These are phyloP conservation scores for Penicillium hesseltinei DNA, from an alignment of 2,329 filamentous ascomycete genomes.

Conservation along the genomic window DNA sequence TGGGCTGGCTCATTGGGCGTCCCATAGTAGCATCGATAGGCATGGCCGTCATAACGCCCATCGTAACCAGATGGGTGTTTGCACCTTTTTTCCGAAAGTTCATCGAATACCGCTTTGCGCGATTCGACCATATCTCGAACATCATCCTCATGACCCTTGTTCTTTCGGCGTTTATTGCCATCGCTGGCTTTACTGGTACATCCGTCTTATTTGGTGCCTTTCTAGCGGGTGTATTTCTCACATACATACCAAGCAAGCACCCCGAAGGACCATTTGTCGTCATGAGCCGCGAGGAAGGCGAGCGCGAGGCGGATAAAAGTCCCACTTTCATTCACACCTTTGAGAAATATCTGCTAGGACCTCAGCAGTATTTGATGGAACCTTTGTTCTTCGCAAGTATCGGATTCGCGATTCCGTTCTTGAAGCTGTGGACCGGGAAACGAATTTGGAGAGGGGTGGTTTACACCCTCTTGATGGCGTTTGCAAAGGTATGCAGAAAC, in stretches of 20 bases:
- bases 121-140: constrained; percentile 35
- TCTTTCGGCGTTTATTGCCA: constrained; percentile 32
- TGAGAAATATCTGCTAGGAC: constrained; percentile 37
- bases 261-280: constrained; percentile 39
- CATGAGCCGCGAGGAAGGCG: constrained; percentile 35
- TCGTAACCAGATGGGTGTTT: constrained; percentile 41
- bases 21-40: constrained; percentile 40
- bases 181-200: constrained; percentile 39
- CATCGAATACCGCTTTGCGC: constrained; percentile 35
- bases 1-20: constrained; percentile 41
- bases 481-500: constrained; percentile 27
- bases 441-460: constrained; percentile 33
- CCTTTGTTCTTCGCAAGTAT: constrained; percentile 35
- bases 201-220: constrained; percentile 42
- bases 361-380: constrained; percentile 36
- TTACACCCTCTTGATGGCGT: constrained; percentile 31
- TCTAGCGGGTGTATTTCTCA: constrained; percentile 37
- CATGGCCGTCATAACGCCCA: constrained; percentile 36
- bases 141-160: constrained; percentile 38
- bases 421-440: constrained; percentile 34
- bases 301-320: constrained; percentile 32
- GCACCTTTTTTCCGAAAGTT: constrained; percentile 39
- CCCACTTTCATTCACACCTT: constrained; percentile 43
- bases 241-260: constrained; percentile 38
- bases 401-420: constrained; percentile 35